Evolutionary conservation across 1,284 basidiomycete species (phyloP), one percentile per base, ranked within the genome.

Genomic region (Sphaerobolus stellatus): DNA sequence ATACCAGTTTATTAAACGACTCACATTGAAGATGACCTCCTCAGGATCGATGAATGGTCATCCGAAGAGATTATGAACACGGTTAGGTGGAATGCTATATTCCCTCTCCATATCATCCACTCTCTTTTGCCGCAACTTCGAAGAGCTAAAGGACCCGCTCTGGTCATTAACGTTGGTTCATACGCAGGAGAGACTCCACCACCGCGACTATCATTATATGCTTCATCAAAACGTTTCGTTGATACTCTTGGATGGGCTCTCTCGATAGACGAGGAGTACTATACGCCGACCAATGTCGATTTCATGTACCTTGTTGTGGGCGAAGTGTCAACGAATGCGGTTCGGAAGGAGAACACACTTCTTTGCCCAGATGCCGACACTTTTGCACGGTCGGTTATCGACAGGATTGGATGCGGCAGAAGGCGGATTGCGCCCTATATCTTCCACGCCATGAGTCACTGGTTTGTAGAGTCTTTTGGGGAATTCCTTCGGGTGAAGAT

Each of bases 21-120:
- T 43, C 41, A 43, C 22, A 8, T 18, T 20, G 13, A 18, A 11
- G 33, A 41, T 18, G 20, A 28, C 7, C n/a, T 38, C 14, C 8
- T 22, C 30, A 54, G 52, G 41, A 13, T 54, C 14, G 52, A 54
- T 30, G 52, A 48, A 38, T 54, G 45, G 52, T 25, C 52, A 11
- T 24, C 24, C n/a, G 46, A 30, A 5, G 30, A 48, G 31, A 28
- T 48, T 25, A 25, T 40, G 16, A 18, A 16, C 18, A 36, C 24
- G 20, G 34, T 54, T 33, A 48, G 46, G 13, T 48, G 44, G 46
- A 54, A 48, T 28, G 44, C 45, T n/a, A 25, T 48, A 16, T 54
- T 54, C 34, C 31, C 44, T 7, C 46, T 54, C 14, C 20, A 13
- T 13, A 18, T 54, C 16, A 48, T 48, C 13, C 46, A 34, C 22